Evolutionary conservation across 1,284 basidiomycete species (phyloP).

Genomic region (Sporisorium scitamineum): DNA sequence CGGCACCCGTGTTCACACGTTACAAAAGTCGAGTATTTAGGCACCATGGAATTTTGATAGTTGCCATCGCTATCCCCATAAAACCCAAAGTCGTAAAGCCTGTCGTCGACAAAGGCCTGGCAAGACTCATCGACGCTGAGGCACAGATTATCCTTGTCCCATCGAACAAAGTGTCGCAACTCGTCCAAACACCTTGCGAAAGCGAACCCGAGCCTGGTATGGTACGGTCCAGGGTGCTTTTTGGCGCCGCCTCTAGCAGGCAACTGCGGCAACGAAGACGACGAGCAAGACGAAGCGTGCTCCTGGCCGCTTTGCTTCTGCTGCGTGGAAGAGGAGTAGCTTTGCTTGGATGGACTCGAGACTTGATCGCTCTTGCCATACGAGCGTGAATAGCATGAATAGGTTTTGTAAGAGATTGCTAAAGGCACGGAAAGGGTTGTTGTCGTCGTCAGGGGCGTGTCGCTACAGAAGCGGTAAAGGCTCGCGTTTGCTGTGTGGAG

Average conservation of each 20-base stretch:
- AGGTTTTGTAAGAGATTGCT: neutral
- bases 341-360: neutral
- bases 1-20: constrained; percentile 7
- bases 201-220: constrained; percentile 14
- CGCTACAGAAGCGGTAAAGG: neutral
- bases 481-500: too few species aligned
- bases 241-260: too few species aligned
- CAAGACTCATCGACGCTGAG: neutral
- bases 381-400: neutral
- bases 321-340: neutral
- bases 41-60: neutral
- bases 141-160: constrained; percentile 2
- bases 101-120: neutral
- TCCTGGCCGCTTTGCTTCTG: neutral
- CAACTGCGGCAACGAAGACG: too few species aligned
- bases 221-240: neutral
- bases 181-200: constrained; percentile 15
- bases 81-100: constrained; percentile 13
- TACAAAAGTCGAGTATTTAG: constrained; percentile 1
- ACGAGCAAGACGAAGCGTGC: neutral
- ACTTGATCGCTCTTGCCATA: neutral
- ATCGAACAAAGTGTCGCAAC: constrained; percentile 6
- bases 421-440: constrained; percentile 3
- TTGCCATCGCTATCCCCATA: constrained; percentile 13
- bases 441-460: neutral